Evolutionary conservation across 805 yeast species (phyloP).

Genomic region (Clavispora vitiphila): DNA sequence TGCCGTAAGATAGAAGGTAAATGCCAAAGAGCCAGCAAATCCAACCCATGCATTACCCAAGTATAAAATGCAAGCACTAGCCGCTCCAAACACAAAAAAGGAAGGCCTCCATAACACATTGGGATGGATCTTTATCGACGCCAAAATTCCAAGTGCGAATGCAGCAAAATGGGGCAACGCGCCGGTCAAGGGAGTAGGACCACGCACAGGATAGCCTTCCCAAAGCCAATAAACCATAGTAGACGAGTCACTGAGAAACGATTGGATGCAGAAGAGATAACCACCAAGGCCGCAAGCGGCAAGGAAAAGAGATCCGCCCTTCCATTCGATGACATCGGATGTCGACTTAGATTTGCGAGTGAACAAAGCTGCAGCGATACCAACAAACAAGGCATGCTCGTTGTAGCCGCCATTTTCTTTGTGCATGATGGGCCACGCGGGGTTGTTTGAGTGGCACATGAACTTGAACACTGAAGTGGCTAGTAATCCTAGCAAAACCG

Average conservation of each 20-base stretch:
- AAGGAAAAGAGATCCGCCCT: slow-evolving; percentile 43
- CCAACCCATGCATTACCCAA: slow-evolving; percentile 63
- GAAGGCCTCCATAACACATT: slow-evolving; percentile 17
- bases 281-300: slow-evolving; percentile 75
- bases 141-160: slow-evolving; percentile 48
- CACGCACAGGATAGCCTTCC: slow-evolving; percentile 86
- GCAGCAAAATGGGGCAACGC: slow-evolving; percentile 62
- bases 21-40: slow-evolving; percentile 63
- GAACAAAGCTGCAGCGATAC: slow-evolving; percentile 57
- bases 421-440: slow-evolving; percentile 95
- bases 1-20: slow-evolving; percentile 57
- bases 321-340: slow-evolving; percentile 9
- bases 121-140: slow-evolving; percentile 23
- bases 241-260: slow-evolving; percentile 77
- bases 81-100: slow-evolving; percentile 39
- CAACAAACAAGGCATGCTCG: slow-evolving; percentile 59
- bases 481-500: slow-evolving; percentile 69
- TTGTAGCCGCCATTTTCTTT: slow-evolving; percentile 83
- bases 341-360: slow-evolving; percentile 36
- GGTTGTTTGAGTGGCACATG: slow-evolving; percentile 79
- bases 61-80: slow-evolving; percentile 50
- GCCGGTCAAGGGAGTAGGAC: slow-evolving; percentile 85
- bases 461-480: slow-evolving; percentile 71
- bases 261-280: slow-evolving; percentile 63
- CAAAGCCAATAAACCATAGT: slow-evolving; percentile 92